phyloP scores from a whole-genome alignment of 768 basidiomycete genomes.

The Trichaptum fuscoviolaceum region DNA sequence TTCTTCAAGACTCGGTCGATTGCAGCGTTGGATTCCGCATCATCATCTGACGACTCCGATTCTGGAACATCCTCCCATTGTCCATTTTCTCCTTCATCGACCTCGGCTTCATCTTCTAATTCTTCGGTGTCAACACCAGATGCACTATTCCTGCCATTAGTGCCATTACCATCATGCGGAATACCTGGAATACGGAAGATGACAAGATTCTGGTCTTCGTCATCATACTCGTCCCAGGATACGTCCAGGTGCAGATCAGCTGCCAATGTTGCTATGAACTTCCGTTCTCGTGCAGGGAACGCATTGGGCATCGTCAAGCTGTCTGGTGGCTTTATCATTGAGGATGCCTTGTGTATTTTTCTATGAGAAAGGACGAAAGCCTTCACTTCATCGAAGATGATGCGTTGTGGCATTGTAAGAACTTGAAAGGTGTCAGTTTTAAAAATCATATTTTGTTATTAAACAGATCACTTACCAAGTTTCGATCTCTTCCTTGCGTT shows the following conservation, averaged over 20 bases:
- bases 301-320: slow-evolving; percentile 67
- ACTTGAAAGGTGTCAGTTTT: slow-evolving; percentile 32
- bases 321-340: slow-evolving; percentile 29
- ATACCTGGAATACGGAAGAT: slow-evolving; percentile 56
- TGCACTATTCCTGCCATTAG: slow-evolving; percentile 19
- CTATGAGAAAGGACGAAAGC: slow-evolving; percentile 55
- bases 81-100: slow-evolving; percentile 46
- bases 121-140: slow-evolving; percentile 31
- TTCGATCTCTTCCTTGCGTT: slow-evolving; percentile 50
- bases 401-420: slow-evolving; percentile 67
- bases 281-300: slow-evolving; percentile 74
- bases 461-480: slow-evolving; percentile 46
- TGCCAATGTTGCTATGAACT: slow-evolving; percentile 72
- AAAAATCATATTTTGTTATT: neutral
- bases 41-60: slow-evolving; percentile 40
- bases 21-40: slow-evolving; percentile 66
- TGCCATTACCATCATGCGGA: slow-evolving; percentile 28
- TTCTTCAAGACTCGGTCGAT: slow-evolving; percentile 80
- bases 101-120: slow-evolving; percentile 33
- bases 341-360: slow-evolving; percentile 25
- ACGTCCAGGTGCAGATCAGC: slow-evolving; percentile 71
- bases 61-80: slow-evolving; percentile 39
- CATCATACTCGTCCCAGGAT: slow-evolving; percentile 93
- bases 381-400: slow-evolving; percentile 75
- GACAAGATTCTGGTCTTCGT: slow-evolving; percentile 71